These are phyloP conservation scores for Aureoboletus auriporus DNA, from an alignment of 768 basidiomycete species.

Conservation along the genomic window DNA sequence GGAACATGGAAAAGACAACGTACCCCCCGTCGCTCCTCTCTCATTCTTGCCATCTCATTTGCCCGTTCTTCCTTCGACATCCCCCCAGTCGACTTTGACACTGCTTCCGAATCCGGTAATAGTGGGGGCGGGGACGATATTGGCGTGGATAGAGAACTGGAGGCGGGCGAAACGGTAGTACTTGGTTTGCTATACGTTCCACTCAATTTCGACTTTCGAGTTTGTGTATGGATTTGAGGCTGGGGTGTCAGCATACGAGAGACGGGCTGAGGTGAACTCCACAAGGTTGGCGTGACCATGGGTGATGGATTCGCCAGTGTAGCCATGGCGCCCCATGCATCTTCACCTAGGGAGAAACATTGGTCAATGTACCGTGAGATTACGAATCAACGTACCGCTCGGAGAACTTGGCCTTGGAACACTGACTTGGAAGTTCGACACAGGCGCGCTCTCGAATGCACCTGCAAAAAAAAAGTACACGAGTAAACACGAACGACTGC, in stretches of 20 bases:
- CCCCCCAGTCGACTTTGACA: slow-evolving; percentile 32
- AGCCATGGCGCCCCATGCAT: slow-evolving; percentile 23
- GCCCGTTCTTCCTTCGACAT: slow-evolving; percentile 91
- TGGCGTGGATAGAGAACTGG: slow-evolving; percentile 22
- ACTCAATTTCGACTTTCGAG: slow-evolving; percentile 2
- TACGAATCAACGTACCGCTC: slow-evolving; percentile 4
- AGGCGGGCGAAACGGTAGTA: slow-evolving; percentile 6
- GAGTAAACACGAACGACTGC: background rate
- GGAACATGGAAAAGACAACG: slow-evolving; percentile 14
- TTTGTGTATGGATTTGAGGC: slow-evolving; percentile 3
- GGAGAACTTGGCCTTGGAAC: slow-evolving; percentile 11
- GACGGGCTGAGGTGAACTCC: slow-evolving; percentile 16
- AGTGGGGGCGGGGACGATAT: slow-evolving; percentile 19
- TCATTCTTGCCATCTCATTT: slow-evolving; percentile 85
- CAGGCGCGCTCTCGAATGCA: slow-evolving; percentile 65
- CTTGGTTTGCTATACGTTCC: slow-evolving; percentile 1
- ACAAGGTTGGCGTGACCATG: slow-evolving; percentile 4
- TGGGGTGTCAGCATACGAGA: slow-evolving; percentile 22
- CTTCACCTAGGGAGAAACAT: slow-evolving; percentile 2
- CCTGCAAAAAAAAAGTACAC: slow-evolving; percentile 36
- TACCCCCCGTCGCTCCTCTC: slow-evolving; percentile 90
- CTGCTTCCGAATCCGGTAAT: slow-evolving; percentile 9
- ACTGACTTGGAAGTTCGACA: slow-evolving; percentile 26
- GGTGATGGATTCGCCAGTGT: slow-evolving; percentile 1
- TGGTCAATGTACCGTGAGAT: background rate